Evolutionary conservation across 148 eudicot genomes (phyloP), one percentile per base, ranked within the genome.

Genomic region (Pharnaceum exiguum): DNA sequence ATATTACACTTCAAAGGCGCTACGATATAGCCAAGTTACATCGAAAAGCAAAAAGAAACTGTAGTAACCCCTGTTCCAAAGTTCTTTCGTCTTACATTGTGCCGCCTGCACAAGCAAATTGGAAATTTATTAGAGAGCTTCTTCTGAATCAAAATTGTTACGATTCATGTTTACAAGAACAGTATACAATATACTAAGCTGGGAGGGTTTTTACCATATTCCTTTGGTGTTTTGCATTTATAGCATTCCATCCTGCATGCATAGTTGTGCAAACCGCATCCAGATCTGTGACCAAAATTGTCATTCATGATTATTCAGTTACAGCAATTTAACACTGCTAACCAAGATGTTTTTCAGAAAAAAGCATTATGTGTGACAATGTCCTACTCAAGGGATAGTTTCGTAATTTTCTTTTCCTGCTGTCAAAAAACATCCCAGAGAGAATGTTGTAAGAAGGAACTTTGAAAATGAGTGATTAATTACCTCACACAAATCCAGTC

Each of bases 241-340:
- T 67, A 81, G 44, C 97, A 90, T 68, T 90, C 95, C 67, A 51
- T 77, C 80, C 90, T 83, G 67, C 95, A 77, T 7, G 97, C 97
- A 42, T 83, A 90, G 63, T 86, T 90, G 75, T 90, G 97, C 64
- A 74, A 60, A n/a, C 89, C 95, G 46, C 97, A 90, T 63, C 89
- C 90, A 3, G 58, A 42, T 63, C 97, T 89, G 73, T 45, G 55
- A 12, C 2, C 23, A 60, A 16, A 28, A 17, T 40, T 2, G 40
- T 62, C n/a, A n/a, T n/a, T n/a, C n/a, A n/a, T n/a, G n/a, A n/a
- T n/a, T n/a, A n/a, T 5, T 56, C 25, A 31, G 15, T 42, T 51
- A 39, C 30, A 10, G 50, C 50, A 31, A 57, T 15, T 11, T 4
- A 10, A 47, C 31, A 9, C 27, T 26, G 3, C 25, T 27, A 37